A percentile compares a stretch with the other conserved stretches of the same genome.
These are phyloP conservation scores for Talaromyces liani DNA, from an alignment of 495 filamentous ascomycete genomes.

Conservation along the genomic window DNA sequence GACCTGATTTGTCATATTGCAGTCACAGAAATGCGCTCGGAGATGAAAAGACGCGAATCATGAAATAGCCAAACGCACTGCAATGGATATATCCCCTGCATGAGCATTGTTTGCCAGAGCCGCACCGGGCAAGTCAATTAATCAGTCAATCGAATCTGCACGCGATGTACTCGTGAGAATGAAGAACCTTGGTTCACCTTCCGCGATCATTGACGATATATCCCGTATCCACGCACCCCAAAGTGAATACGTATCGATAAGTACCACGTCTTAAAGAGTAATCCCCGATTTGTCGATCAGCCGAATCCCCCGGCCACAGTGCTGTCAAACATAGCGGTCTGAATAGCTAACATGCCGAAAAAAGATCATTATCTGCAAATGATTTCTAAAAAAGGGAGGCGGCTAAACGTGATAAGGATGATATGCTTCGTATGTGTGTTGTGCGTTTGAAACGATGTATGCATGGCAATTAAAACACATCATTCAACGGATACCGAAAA, in stretches of 20 bases:
- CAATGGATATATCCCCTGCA: background rate
- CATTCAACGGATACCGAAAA: background rate
- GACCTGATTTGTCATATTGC: background rate
- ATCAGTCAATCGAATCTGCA: background rate
- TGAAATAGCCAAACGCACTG: background rate
- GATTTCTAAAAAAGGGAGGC: background rate
- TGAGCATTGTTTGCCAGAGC: constrained; percentile 2
- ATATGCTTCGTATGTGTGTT: constrained; percentile 1
- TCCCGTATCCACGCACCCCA: background rate
- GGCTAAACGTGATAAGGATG: background rate
- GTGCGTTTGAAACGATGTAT: background rate
- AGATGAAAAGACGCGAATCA: background rate
- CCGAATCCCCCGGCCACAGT: background rate
- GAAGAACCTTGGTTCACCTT: background rate
- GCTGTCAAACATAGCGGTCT: constrained; percentile 1
- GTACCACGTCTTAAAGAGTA: background rate
- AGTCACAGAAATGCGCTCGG: background rate
- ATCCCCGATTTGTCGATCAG: background rate
- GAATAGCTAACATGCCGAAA: background rate
- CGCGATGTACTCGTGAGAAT: background rate
- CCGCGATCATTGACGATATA: background rate
- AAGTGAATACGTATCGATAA: background rate
- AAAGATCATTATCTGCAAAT: background rate
- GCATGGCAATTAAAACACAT: background rate
- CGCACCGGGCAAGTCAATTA: background rate